Percentiles rank a stretch among this genome's conserved stretches.
These are phyloP conservation scores for Melaleuca alternifolia DNA, from an alignment of 345 rosid genomes.

Conservation along the genomic window DNA sequence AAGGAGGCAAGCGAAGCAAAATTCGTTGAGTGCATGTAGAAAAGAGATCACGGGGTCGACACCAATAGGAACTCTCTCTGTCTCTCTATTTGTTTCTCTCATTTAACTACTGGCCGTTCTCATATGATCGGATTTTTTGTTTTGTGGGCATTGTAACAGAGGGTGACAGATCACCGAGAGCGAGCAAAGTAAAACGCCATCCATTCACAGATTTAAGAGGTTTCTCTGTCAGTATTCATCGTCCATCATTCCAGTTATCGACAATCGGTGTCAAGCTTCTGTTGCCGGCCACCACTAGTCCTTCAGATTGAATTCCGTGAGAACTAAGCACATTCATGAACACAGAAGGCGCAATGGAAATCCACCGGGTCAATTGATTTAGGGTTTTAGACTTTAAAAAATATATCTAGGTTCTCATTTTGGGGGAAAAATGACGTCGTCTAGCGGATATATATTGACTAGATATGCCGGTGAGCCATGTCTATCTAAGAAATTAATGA, in stretches of 20 bases:
- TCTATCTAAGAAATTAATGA: background rate
- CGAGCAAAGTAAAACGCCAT: no score
- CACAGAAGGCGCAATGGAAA: no score
- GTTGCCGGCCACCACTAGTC: background rate
- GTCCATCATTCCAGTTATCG: background rate
- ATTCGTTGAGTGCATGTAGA: no score
- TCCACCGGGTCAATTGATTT: no score
- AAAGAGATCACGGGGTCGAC: no score
- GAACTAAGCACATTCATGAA: background rate
- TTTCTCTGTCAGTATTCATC: background rate
- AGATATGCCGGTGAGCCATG: rapidly evolving
- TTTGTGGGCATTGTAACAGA: no score
- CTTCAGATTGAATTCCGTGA: background rate
- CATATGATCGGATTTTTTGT: no score
- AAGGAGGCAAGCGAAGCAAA: no score
- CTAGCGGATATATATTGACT: background rate
- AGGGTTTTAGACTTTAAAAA: background rate
- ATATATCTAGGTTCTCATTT: background rate
- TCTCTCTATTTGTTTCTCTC: no score
- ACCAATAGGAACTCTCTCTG: no score
- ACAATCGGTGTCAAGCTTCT: background rate
- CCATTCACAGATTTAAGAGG: background rate
- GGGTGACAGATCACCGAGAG: no score
- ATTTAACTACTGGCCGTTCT: no score
- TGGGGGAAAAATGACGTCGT: background rate